Evolutionary conservation across 768 basidiomycete species (phyloP), one percentile per base, ranked within the genome.

Genomic region (Asterophora lycoperdoides): DNA sequence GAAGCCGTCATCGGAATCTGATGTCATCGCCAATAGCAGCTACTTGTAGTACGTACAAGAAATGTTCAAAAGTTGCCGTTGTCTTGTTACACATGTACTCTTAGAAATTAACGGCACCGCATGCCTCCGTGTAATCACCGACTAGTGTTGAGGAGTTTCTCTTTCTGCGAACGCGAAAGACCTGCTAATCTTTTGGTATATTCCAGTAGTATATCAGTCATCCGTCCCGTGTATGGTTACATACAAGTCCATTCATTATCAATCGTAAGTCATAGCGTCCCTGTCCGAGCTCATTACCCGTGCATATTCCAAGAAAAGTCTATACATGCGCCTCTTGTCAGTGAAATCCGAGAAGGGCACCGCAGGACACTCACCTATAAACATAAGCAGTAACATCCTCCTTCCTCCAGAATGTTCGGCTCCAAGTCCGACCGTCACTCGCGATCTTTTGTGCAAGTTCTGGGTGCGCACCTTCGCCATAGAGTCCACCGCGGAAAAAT

Each of bases 401-500:
- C 44, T 56, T 56, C 36, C 77, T 65, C 78, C 77, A 80, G 52
- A 70, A 77, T 4, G 41, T 60, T 20, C 57, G 57, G 48, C 72
- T 76, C 79, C 63, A 53, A 34, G 53, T 14, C 18, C 59, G 47
- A 32, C 60, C 58, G 13, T 56, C 53, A 23, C 51, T 14, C 2
- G 59, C 58, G 18, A 58, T 57, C 10, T 56, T 41, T 33, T 66
- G 62, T 0, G 76, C 82, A 23, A 80, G 56, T 2, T 64, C 73
- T 34, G 84, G 79, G 53, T 84, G 80, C 0, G 64, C 77, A 3
- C 69, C 68, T 41, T 71, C 67, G 26, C 78, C 74, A 41, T 73
- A 64, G 13, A 71, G 65, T 46, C 71, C 69, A 1, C 82, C 80
- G 0, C 77, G 74, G 61, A 86, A 86, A 66, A 86, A 88, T 0